These are phyloP conservation scores for Cynanchum wilfordii DNA, from an alignment of 257 asterid genomes.

Conservation along the genomic window DNA sequence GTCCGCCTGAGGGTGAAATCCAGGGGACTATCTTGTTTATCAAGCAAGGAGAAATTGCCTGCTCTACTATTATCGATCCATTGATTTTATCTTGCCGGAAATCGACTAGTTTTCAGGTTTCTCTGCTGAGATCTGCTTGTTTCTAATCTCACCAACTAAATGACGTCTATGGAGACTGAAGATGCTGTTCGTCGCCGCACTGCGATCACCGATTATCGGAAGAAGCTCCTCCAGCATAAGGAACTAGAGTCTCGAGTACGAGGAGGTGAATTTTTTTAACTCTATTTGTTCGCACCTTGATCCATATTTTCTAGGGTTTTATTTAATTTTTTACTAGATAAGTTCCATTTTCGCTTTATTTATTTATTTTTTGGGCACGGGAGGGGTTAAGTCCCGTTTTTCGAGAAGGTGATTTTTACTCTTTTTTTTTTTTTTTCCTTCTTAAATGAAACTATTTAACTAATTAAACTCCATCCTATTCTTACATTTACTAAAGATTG, in stretches of 20 bases:
- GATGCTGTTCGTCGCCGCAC: constrained; percentile 37
- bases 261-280: constrained; percentile 12
- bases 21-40: not conserved
- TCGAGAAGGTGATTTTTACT: not conserved
- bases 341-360: not conserved
- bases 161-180: constrained; percentile 32
- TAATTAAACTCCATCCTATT: not conserved
- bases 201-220: constrained; percentile 31
- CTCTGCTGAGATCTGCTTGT: not conserved
- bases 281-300: not conserved
- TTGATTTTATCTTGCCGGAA: not conserved
- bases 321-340: not conserved
- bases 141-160: not conserved
- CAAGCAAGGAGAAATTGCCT: constrained; percentile 1
- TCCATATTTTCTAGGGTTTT: not conserved
- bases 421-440: not conserved
- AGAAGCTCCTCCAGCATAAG: constrained; percentile 37
- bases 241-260: constrained; percentile 38
- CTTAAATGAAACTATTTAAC: not conserved
- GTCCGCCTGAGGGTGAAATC: not conserved
- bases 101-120: not conserved
- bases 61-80: not conserved
- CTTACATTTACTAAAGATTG: not conserved
- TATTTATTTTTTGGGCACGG: not conserved
- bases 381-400: not conserved